Evolutionary conservation across 2,329 filamentous ascomycete genomes (phyloP).

Genomic region (Diplocarpon rosae): DNA sequence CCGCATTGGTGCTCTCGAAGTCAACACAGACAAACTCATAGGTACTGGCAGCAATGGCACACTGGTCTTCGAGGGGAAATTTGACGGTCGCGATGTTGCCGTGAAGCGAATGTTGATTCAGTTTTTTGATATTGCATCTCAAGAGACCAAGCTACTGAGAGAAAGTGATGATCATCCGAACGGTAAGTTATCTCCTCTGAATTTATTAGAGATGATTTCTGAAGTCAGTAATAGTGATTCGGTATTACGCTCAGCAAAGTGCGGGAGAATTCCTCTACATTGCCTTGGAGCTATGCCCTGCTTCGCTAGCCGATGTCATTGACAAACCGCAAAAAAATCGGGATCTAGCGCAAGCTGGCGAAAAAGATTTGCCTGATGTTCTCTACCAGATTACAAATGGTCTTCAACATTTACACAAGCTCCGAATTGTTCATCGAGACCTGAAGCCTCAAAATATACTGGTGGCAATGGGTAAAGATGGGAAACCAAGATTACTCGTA

Average conservation of each 20-base stretch:
- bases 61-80: slow-evolving; percentile 86
- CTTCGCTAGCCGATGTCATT: slow-evolving; percentile 84
- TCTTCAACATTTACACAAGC: slow-evolving; percentile 75
- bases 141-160: slow-evolving; percentile 80
- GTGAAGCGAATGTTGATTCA: slow-evolving; percentile 95
- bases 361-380: slow-evolving; percentile 65
- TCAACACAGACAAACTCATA: slow-evolving; percentile 51
- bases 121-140: slow-evolving; percentile 89
- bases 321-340: slow-evolving; percentile 60
- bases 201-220: not conserved
- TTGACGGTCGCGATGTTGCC: slow-evolving; percentile 84
- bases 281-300: slow-evolving; percentile 85
- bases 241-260: slow-evolving; percentile 87
- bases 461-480: slow-evolving; percentile 61
- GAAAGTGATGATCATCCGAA: slow-evolving; percentile 95
- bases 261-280: slow-evolving; percentile 91
- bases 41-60: slow-evolving; percentile 92
- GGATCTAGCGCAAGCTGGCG: slow-evolving; percentile 60
- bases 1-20: slow-evolving; percentile 52
- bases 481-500: slow-evolving; percentile 74
- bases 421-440: slow-evolving; percentile 93
- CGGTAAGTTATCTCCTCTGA: slow-evolving; percentile 33
- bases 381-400: slow-evolving; percentile 85
- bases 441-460: slow-evolving; percentile 97
- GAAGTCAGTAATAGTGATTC: slow-evolving; percentile 54